A percentile compares a stretch with the other conserved stretches of the same genome.
phyloP scores from a whole-genome alignment of 2,329 filamentous ascomycete species.

The Penicillium sp. region DNA sequence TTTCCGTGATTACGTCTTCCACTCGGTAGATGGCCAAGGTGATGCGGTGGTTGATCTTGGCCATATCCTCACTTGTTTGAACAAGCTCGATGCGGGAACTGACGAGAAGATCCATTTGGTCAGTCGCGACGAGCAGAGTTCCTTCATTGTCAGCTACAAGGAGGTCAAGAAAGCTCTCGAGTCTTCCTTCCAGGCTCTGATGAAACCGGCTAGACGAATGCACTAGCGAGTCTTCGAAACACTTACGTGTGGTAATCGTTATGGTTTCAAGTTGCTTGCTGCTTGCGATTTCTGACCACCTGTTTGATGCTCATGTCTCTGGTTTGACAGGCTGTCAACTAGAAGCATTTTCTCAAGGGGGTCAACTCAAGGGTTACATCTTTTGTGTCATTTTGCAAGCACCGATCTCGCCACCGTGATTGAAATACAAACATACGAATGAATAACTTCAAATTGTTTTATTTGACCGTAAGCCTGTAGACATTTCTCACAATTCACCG shows the following conservation, averaged over 20 bases:
- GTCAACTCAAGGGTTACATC: background rate
- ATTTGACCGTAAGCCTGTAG: conserved; percentile 3
- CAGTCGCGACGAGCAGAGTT: conserved; percentile 85
- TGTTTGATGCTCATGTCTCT: background rate
- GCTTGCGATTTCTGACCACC: background rate
- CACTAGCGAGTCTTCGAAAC: conserved; percentile 27
- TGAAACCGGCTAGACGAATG: conserved; percentile 44
- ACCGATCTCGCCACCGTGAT: conserved; percentile 8
- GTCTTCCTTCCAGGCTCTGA: conserved; percentile 59
- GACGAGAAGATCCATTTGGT: conserved; percentile 84
- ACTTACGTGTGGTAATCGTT: conserved; percentile 5
- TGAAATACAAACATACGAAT: conserved; percentile 26
- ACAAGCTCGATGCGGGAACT: conserved; percentile 86
- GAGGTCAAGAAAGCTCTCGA: conserved; percentile 72
- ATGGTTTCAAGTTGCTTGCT: background rate
- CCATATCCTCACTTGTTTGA: conserved; percentile 81
- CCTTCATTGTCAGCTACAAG: conserved; percentile 84
- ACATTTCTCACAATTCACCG: conserved; percentile 7
- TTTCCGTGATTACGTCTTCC: conserved; percentile 96
- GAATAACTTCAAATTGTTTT: conserved; percentile 20
- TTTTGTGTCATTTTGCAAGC: conserved; percentile 5
- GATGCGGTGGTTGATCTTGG: conserved; percentile 82
- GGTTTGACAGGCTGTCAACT: background rate
- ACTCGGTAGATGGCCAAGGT: conserved; percentile 84
- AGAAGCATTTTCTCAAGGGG: background rate